Conservation (phyloP, 148 eudicot species). For the Rhododendron simsii region DNA sequence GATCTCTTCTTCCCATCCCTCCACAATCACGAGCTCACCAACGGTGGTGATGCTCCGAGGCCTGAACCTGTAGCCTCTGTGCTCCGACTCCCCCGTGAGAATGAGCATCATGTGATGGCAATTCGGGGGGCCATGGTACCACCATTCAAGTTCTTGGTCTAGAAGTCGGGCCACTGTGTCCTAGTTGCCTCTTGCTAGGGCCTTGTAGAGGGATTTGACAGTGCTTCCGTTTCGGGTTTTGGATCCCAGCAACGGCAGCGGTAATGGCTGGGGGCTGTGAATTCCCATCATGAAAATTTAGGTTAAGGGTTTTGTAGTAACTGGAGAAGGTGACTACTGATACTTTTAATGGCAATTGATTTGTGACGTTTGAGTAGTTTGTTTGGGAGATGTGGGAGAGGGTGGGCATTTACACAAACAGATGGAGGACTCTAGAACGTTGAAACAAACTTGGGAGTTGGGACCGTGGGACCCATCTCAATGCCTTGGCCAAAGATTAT, state of each 20-base stretch:
- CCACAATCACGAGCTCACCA: background rate
- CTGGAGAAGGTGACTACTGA: background rate
- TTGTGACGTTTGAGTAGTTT: background rate
- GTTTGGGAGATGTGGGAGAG: background rate
- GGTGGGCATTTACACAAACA: background rate
- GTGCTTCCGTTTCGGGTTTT: background rate
- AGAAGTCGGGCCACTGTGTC: background rate
- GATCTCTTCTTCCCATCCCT: background rate
- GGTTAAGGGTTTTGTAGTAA: background rate
- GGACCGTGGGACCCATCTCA: background rate
- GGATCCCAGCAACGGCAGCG: background rate
- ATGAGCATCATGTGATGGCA: conserved; percentile 3
- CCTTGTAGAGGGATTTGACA: conserved; percentile 3
- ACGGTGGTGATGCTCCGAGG: background rate
- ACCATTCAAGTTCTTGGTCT: background rate
- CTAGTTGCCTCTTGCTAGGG: background rate
- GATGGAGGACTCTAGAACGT: background rate
- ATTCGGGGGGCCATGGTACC: background rate
- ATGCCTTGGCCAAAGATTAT: background rate
- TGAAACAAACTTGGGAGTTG: background rate
- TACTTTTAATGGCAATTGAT: background rate
- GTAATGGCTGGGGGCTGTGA: background rate
- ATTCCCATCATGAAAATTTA: background rate
- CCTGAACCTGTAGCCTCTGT: background rate
- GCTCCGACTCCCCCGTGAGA: background rate